Percentiles rank a stretch among this genome's conserved stretches.
Evolutionary conservation across 345 rosid species (phyloP).

Genomic region (Brassica juncea): DNA sequence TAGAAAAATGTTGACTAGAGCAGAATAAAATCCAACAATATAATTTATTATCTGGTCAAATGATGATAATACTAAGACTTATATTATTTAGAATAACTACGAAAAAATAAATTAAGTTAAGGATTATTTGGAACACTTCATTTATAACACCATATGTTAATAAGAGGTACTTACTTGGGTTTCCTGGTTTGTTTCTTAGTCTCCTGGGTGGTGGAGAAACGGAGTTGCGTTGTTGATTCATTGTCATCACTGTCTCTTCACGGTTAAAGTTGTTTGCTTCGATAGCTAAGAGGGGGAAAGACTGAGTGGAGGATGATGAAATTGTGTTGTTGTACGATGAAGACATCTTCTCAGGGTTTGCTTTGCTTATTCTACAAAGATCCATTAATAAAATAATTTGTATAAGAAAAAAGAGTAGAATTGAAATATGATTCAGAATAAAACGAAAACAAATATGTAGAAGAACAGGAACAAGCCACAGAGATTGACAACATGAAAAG

Average conservation of each 20-base stretch:
- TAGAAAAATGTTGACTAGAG: conserved; percentile 24
- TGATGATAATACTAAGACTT: neutral
- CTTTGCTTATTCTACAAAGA: conserved; percentile 32
- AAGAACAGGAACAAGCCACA: conserved; percentile 41
- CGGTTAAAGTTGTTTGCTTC: conserved; percentile 22
- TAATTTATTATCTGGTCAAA: neutral
- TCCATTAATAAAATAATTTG: conserved; percentile 20
- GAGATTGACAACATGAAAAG: conserved; percentile 35
- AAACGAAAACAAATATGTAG: conserved; percentile 35
- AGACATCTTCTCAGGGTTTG: conserved; percentile 34
- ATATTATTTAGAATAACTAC: neutral
- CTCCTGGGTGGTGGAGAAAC: conserved; percentile 58
- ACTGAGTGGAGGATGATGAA: conserved; percentile 29
- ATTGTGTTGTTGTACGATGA: conserved; percentile 27
- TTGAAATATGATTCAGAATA: conserved; percentile 30
- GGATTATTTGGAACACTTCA: neutral
- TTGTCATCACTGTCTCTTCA: conserved; percentile 11
- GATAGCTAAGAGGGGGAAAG: conserved; percentile 25
- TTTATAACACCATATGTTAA: neutral
- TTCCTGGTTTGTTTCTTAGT: conserved; percentile 76
- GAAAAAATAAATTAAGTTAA: neutral
- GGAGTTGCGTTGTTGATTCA: conserved; percentile 34
- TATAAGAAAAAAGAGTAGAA: conserved; percentile 23
- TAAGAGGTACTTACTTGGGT: conserved; percentile 56
- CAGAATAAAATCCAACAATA: neutral